phyloP scores from a whole-genome alignment of 306 rosid species.

The Bauhinia variegata region DNA sequence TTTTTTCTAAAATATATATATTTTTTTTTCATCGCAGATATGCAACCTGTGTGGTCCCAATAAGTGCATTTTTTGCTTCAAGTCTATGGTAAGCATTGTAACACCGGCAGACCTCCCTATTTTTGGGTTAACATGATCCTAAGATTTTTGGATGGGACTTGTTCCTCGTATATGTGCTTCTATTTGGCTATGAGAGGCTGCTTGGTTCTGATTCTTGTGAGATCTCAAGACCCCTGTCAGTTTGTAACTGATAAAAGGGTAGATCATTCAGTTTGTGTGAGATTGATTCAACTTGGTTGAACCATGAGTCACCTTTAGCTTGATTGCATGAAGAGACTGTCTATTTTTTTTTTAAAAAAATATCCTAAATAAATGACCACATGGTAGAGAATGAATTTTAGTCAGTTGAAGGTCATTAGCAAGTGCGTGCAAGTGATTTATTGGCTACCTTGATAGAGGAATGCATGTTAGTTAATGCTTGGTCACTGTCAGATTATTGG shows the following conservation, averaged over 20 bases:
- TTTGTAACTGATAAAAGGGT: not conserved
- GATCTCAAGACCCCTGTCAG: constrained; percentile 7
- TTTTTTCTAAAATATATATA: constrained; percentile 19
- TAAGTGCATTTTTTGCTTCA: constrained; percentile 94
- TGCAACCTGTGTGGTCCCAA: constrained; percentile 90
- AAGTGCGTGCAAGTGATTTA: not conserved
- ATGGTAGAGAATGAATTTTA: not conserved
- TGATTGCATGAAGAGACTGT: not conserved
- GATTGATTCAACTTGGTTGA: not conserved
- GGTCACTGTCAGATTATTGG: not conserved
- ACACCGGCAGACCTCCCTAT: not conserved
- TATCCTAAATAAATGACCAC: not conserved
- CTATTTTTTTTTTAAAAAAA: not conserved
- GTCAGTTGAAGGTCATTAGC: not conserved
- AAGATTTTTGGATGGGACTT: constrained; percentile 16
- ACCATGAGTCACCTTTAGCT: not conserved
- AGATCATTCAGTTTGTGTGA: constrained; percentile 9
- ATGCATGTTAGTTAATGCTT: no score
- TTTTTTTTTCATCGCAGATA: constrained; percentile 60
- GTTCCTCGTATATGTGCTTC: constrained; percentile 1
- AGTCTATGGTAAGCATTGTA: constrained; percentile 83
- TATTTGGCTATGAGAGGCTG: constrained; percentile 10
- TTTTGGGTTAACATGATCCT: constrained; percentile 2
- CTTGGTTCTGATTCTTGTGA: constrained; percentile 6
- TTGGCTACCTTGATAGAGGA: no score